A percentile compares a stretch with the other conserved stretches of the same genome.
Evolutionary conservation across 179 eudicot genomes (phyloP).

Genomic region (Heliamphora pulchella): DNA sequence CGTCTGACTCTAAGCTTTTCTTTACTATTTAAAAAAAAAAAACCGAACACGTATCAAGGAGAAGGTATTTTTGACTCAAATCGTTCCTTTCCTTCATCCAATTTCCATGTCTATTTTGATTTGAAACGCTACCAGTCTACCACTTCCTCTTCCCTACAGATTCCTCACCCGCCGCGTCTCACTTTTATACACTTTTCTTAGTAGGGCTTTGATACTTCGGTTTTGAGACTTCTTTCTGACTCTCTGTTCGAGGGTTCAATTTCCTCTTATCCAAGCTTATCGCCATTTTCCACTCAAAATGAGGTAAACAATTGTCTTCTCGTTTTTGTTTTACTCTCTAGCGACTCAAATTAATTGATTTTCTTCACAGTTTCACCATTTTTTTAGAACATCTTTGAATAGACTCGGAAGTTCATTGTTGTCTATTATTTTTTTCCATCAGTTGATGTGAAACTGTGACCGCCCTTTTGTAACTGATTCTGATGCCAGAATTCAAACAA

Average conservation of each 20-base stretch:
- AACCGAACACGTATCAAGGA: no score
- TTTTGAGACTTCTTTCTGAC: not conserved
- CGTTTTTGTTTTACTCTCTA: not conserved
- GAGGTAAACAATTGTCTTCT: slow-evolving; percentile 12
- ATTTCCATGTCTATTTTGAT: no score
- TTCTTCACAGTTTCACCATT: not conserved
- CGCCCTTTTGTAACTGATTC: not conserved
- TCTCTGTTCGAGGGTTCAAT: not conserved
- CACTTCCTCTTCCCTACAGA: not conserved
- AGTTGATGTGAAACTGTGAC: not conserved
- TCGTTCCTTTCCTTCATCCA: no score
- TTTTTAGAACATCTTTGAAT: not conserved
- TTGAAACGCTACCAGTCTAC: no score
- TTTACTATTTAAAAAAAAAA: no score
- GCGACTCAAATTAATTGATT: not conserved
- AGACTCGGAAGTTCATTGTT: not conserved
- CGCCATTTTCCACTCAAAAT: not conserved
- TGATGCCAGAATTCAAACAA: not conserved
- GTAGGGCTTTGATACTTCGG: not conserved
- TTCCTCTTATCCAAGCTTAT: not conserved
- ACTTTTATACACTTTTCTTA: no score
- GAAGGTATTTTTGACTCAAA: no score
- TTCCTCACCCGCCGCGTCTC: not conserved
- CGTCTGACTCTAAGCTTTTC: no score
- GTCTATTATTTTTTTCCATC: not conserved